Evolutionary conservation across 163 green algal genomes (phyloP).

Genomic region (Volvox carteri): DNA sequence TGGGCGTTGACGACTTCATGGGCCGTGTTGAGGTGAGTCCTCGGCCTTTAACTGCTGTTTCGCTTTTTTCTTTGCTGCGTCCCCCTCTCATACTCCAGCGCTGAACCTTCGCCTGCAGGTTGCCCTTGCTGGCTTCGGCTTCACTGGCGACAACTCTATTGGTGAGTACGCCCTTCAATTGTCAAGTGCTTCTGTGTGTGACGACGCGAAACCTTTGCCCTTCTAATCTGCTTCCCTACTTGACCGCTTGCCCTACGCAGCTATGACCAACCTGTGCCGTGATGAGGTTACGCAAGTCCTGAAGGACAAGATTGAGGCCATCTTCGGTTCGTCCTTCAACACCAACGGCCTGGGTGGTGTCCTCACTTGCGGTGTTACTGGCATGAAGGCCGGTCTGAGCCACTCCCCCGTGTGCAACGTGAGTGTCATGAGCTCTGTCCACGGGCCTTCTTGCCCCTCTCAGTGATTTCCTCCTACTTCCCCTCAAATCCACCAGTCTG

Average conservation of each 20-base stretch:
- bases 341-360: slow-evolving; percentile 90
- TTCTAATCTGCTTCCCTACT: background rate
- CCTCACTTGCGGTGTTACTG: slow-evolving; percentile 86
- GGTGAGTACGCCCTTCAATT: slow-evolving; percentile 54
- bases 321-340: slow-evolving; percentile 92
- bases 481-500: too few species aligned
- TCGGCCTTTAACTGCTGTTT: background rate
- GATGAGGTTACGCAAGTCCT: slow-evolving; percentile 89
- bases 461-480: too few species aligned
- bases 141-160: slow-evolving; percentile 88
- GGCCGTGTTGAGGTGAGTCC: slow-evolving; percentile 65
- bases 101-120: slow-evolving; percentile 61
- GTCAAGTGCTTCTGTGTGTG: background rate
- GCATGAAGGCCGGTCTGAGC: slow-evolving; percentile 84
- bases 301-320: slow-evolving; percentile 90
- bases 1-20: slow-evolving; percentile 82
- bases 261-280: slow-evolving; percentile 92
- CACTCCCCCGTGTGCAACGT: slow-evolving; percentile 78
- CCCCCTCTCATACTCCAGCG: too few species aligned
- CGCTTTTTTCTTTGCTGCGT: too few species aligned
- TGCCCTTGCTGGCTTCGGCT: slow-evolving; percentile 75
- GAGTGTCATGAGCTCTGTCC: too few species aligned
- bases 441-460: too few species aligned
- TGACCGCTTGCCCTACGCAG: slow-evolving; percentile 56
- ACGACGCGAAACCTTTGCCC: too few species aligned